Percentiles rank a stretch among this genome's conserved stretches.
These are phyloP conservation scores for Emmonsiellopsis sp. DNA, from an alignment of 2,329 filamentous ascomycete species.

Conservation along the genomic window DNA sequence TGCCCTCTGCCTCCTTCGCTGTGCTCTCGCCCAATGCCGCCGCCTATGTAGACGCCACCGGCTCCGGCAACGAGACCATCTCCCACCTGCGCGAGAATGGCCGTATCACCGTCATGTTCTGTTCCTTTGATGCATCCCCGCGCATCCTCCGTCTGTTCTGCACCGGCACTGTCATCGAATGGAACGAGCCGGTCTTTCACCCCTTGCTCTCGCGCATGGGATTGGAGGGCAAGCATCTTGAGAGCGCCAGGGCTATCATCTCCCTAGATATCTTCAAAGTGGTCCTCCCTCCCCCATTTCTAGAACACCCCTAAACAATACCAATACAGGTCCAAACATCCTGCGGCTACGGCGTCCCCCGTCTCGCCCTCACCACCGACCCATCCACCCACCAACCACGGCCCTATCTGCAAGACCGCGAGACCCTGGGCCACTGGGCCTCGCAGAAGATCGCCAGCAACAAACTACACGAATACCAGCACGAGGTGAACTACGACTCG, in stretches of 20 bases:
- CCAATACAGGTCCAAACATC: slow-evolving; percentile 47
- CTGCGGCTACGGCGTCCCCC: slow-evolving; percentile 57
- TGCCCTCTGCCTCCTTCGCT: slow-evolving; percentile 52
- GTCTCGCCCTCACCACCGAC: slow-evolving; percentile 35
- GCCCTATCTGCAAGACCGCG: slow-evolving; percentile 42
- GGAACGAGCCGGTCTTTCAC: slow-evolving; percentile 43
- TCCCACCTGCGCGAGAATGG: slow-evolving; percentile 68
- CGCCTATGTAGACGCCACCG: slow-evolving; percentile 65
- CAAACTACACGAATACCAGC: slow-evolving; percentile 47
- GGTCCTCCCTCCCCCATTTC: not conserved
- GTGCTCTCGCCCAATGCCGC: slow-evolving; percentile 50
- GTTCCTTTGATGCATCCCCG: slow-evolving; percentile 50
- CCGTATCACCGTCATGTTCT: slow-evolving; percentile 65
- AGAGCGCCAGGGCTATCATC: slow-evolving; percentile 52
- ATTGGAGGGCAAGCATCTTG: slow-evolving; percentile 25
- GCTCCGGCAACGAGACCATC: slow-evolving; percentile 68
- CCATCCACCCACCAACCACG: slow-evolving; percentile 13
- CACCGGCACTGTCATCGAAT: slow-evolving; percentile 50
- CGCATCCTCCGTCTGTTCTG: slow-evolving; percentile 59
- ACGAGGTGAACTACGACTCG: slow-evolving; percentile 44
- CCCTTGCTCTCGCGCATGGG: slow-evolving; percentile 37
- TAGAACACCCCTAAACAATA: not conserved
- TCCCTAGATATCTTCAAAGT: slow-evolving; percentile 53
- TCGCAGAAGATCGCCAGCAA: slow-evolving; percentile 41
- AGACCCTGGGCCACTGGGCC: slow-evolving; percentile 46